phyloP scores from a whole-genome alignment of 2,329 filamentous ascomycete species.

The Diplodia corticola region DNA sequence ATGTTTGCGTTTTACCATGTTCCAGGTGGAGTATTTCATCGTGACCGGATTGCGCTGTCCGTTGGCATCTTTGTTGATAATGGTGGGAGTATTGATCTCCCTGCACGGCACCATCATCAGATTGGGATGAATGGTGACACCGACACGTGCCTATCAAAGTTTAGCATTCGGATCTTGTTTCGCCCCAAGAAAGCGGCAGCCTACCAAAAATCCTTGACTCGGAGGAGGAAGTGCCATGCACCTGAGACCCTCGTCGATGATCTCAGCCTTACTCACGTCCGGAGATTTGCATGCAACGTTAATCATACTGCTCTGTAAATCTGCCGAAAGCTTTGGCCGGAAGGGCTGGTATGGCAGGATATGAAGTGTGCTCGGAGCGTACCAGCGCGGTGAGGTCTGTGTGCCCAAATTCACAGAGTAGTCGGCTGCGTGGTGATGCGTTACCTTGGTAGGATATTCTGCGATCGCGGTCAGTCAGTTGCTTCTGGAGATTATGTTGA shows the following conservation, averaged over 20 bases:
- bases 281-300: not conserved
- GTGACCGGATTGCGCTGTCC: no score
- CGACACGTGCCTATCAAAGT: no score
- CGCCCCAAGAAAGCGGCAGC: no score
- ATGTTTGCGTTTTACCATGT: no score
- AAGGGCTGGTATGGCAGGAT: not conserved
- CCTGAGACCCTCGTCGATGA: not conserved
- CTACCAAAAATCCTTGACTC: not conserved
- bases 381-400: not conserved
- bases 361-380: not conserved
- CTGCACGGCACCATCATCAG: no score
- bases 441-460: not conserved
- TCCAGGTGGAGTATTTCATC: no score
- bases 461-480: not conserved
- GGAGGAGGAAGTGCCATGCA: not conserved
- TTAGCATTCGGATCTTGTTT: no score
- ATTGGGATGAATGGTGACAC: no score
- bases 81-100: no score
- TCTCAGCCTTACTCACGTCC: not conserved
- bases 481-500: no score
- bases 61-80: no score
- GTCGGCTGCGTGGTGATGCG: accelerated
- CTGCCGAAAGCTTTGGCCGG: not conserved
- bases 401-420: not conserved
- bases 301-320: not conserved